A percentile compares a stretch with the other conserved stretches of the same genome.
Conservation (phyloP, 2,329 filamentous ascomycete species). For the Fusarium sp. region DNA sequence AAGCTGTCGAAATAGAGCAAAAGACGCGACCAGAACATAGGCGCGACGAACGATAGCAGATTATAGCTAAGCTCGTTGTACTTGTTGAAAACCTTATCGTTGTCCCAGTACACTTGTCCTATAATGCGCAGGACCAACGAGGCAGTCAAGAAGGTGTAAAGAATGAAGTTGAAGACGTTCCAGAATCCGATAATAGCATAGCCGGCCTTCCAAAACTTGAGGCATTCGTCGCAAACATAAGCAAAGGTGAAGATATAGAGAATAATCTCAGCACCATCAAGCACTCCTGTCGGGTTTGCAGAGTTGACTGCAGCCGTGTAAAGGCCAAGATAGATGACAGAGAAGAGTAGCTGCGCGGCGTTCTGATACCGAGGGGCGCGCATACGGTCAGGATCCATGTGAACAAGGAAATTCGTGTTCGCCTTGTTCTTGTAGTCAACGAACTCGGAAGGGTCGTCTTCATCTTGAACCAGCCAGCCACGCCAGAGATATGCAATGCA, state of each 20-base stretch:
- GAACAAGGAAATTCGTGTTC: conserved; percentile 79
- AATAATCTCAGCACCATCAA: conserved; percentile 85
- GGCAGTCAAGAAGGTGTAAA: conserved; percentile 82
- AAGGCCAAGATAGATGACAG: conserved; percentile 81
- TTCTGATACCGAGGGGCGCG: conserved; percentile 94
- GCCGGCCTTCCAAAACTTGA: conserved; percentile 95
- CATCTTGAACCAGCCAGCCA: conserved; percentile 96
- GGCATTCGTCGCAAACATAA: conserved; percentile 86
- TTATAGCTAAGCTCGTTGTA: conserved; percentile 91
- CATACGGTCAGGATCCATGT: conserved; percentile 96
- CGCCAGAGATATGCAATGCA: conserved; percentile 93
- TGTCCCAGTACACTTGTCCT: conserved; percentile 72
- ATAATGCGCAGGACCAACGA: conserved; percentile 84
- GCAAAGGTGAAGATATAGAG: conserved; percentile 93
- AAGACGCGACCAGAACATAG: conserved; percentile 96
- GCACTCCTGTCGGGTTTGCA: conserved; percentile 83
- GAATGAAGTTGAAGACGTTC: conserved; percentile 90
- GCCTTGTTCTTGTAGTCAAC: conserved; percentile 87
- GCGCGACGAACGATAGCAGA: conserved; percentile 90
- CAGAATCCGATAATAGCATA: conserved; percentile 93
- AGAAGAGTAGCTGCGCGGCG: conserved; percentile 84
- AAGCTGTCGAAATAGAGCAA: conserved; percentile 92
- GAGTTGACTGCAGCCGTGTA: conserved; percentile 95
- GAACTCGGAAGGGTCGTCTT: conserved; percentile 89
- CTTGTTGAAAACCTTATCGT: conserved; percentile 59